Evolutionary conservation across 345 rosid genomes (phyloP).

Genomic region (Leavenworthia alabamica): DNA sequence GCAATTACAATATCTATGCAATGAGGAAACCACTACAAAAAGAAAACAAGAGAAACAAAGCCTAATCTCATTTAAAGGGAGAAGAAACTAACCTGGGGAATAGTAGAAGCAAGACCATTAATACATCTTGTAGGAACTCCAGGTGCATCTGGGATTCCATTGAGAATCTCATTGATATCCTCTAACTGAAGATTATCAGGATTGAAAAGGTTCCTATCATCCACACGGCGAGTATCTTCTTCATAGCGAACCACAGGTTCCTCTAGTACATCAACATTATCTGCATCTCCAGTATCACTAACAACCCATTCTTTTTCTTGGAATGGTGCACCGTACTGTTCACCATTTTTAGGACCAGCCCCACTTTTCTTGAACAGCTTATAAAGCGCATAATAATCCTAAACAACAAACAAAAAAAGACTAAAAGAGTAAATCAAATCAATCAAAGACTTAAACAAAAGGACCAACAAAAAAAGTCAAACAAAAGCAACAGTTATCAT

Average conservation of each 20-base stretch:
- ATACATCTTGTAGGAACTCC: background rate
- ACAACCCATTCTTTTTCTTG: slow-evolving; percentile 85
- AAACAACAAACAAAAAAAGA: too few species aligned
- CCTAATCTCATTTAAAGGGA: background rate
- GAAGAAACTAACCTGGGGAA: slow-evolving; percentile 2
- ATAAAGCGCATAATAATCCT: slow-evolving; percentile 93
- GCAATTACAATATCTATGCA: background rate
- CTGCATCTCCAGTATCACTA: slow-evolving; percentile 23
- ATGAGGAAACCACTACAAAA: background rate
- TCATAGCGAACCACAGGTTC: background rate
- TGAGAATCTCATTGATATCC: slow-evolving; percentile 14
- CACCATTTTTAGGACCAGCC: slow-evolving; percentile 94
- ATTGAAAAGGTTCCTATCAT: background rate
- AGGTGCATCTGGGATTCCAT: slow-evolving; percentile 10
- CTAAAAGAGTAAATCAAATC: background rate
- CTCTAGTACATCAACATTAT: background rate
- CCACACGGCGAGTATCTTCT: background rate
- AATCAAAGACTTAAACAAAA: background rate
- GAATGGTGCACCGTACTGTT: slow-evolving; percentile 93
- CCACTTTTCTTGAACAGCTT: slow-evolving; percentile 91
- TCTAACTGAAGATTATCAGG: slow-evolving; percentile 11
- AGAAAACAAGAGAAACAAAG: background rate
- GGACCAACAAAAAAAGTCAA: too few species aligned
- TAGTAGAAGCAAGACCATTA: background rate
- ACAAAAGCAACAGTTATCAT: background rate